Evolutionary conservation across 768 basidiomycete species (phyloP), one percentile per base, ranked within the genome.

Genomic region (Russula dissimulans): DNA sequence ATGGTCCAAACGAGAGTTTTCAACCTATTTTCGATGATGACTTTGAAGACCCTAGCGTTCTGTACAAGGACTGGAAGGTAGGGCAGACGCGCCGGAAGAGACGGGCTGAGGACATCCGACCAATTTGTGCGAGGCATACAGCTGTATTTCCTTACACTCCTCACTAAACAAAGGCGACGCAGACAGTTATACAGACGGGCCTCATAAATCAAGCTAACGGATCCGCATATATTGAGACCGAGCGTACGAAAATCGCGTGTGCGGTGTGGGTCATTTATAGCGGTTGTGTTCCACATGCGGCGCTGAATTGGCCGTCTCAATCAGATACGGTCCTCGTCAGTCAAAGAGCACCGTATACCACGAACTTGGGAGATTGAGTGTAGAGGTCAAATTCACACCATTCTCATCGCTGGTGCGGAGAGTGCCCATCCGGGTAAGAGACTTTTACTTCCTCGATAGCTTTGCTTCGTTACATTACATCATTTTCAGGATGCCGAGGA

Each of bases 321-420:
- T 22, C 62, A 91, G 89, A 29, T 92, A 91, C 72, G 88, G 91
- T 4, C 91, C 91, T 18, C 84, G 91, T 57, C 91, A 92, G 68
- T 85, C 87, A 32, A 91, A 88, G 77, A 88, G 81, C 55, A 77
- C 78, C 14, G 72, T 82, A 3, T 99, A 95, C 69, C 92, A 80
- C 63, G 95, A 97, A 67, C 86, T 83, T 60, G 97, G 95, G 1
- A 82, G 81, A 55, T 73, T 99, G 54, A 97, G 93, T 61, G 89
- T 99, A 7, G 95, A 98, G 73, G 91, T 98, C 54, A 97, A 97
- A 73, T 97, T 95, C 67, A 82, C 95, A 2, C 97, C 97, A 0
- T 99, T 95, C 71, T 92, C 97, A 8, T 92, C 87, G 66, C 72
- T 76, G 32, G 79, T 77, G 15, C 77, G 95, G 65, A 78, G 88